These are phyloP conservation scores for Wickerhamomyces sydowiorum DNA, from an alignment of 805 yeast species.

Conservation along the genomic window DNA sequence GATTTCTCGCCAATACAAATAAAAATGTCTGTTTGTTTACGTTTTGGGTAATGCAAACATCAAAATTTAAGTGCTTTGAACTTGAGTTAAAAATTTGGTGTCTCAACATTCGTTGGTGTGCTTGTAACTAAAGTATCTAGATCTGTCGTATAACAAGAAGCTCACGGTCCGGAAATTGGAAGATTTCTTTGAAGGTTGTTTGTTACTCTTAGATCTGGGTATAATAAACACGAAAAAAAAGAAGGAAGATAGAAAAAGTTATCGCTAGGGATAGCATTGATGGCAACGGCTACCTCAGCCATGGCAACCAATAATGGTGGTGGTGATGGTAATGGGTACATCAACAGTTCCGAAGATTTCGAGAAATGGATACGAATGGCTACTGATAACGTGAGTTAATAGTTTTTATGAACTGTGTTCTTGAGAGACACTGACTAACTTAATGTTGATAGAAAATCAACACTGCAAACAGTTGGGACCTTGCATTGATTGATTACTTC, in stretches of 20 bases:
- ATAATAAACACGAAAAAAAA: no score
- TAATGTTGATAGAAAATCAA: slow-evolving; percentile 65
- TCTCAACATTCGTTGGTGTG: no score
- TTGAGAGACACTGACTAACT: not conserved
- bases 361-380: slow-evolving; percentile 26
- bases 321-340: no score
- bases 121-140: no score
- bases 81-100: no score
- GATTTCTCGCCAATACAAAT: not conserved
- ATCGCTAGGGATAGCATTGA: not conserved
- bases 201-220: no score
- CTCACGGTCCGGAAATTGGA: no score
- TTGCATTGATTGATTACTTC: slow-evolving; percentile 87
- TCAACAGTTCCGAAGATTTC: slow-evolving; percentile 10
- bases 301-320: not conserved
- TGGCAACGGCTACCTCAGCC: not conserved
- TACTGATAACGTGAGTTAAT: slow-evolving; percentile 19
- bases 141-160: no score
- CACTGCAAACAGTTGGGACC: slow-evolving; percentile 81
- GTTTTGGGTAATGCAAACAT: no score
- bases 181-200: no score
- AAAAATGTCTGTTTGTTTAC: not conserved
- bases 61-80: no score
- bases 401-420: not conserved
- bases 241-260: not conserved